phyloP scores from a whole-genome alignment of 106 monocot genomes.

The Apostasia shenzhenica region DNA sequence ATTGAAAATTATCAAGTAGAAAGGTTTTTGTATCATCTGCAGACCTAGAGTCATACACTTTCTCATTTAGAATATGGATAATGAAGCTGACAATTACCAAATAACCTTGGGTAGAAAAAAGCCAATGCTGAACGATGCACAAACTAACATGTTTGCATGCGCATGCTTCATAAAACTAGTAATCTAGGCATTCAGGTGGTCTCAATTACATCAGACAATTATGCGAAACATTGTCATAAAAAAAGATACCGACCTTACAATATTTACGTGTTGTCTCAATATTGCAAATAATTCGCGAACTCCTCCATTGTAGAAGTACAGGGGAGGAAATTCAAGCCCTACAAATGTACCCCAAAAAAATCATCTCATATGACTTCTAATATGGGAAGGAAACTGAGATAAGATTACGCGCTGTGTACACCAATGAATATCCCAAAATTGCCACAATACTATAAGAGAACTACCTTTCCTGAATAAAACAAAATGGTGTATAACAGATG shows the following conservation, averaged over 20 bases:
- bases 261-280: constrained; percentile 74
- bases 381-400: too few species aligned
- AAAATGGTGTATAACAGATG: too few species aligned
- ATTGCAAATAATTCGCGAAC: constrained; percentile 89
- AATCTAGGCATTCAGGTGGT: not conserved
- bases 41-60: constrained; percentile 45
- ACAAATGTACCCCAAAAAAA: constrained; percentile 4
- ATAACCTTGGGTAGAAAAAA: not conserved
- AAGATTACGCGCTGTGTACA: too few species aligned
- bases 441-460: too few species aligned
- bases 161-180: not conserved
- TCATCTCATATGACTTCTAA: not conserved
- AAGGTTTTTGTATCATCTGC: constrained; percentile 95
- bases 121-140: not conserved
- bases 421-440: too few species aligned
- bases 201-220: not conserved
- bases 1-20: constrained; percentile 82
- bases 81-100: not conserved
- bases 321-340: constrained; percentile 84
- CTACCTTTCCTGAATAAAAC: too few species aligned
- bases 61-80: not conserved
- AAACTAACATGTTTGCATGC: not conserved
- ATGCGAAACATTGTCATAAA: not conserved
- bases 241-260: constrained; percentile 62
- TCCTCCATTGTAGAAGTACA: constrained; percentile 96